Base-by-base conservation (phyloP, 192 early-diverging fungal genomes). In the Backusella psychrophila region DNA sequence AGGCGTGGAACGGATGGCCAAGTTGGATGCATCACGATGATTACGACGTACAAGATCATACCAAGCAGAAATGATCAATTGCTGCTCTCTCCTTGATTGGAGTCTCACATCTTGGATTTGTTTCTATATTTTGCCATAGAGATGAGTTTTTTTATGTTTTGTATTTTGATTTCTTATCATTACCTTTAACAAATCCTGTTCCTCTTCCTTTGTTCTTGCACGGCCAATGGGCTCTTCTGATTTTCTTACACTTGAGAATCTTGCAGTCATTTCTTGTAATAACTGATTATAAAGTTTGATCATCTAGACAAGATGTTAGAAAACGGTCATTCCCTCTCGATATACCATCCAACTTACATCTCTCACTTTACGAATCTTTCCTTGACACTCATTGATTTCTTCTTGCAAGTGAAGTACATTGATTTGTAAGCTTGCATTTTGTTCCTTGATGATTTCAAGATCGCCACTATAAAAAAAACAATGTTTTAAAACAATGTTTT, bases 61-160 rank as follows among this genome's bases (percentile, higher is more conserved):
- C 91, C 91, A 98, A 23, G 96, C 95, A 21, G 93, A 94, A 41
- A 92, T 85, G 76, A 98, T 93, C 74, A 96, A 81, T 72, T 85
- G 86, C 76, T 94, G 91, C 77, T 98, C 96, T 31, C 93, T 88
- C 78, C 84, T 85, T 72, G 86, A 89, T 78, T 92, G 92, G 23
- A 86, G 82, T 75, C 93, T 87, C 19, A 90, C 87, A 75, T 96
- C 94, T 52, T 87, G 83, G 69, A 93, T 82, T 78, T 94, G 91
- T 38, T 91, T 85, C 85, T 91, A 44, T n/a, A n/a, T n/a, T n/a
- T 53, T 34, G 17, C 14, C 17, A n/a, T 17, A 33, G 3, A 5
- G 7, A 14, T 68, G 5, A 68, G 19, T 29, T n/a, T n/a, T n/a
- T n/a, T n/a, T n/a, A n/a, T n/a, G n/a, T n/a, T n/a, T n/a, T n/a